Base-by-base conservation (phyloP, 2,329 filamentous ascomycete species). In the Furcasterigmium sp. region DNA sequence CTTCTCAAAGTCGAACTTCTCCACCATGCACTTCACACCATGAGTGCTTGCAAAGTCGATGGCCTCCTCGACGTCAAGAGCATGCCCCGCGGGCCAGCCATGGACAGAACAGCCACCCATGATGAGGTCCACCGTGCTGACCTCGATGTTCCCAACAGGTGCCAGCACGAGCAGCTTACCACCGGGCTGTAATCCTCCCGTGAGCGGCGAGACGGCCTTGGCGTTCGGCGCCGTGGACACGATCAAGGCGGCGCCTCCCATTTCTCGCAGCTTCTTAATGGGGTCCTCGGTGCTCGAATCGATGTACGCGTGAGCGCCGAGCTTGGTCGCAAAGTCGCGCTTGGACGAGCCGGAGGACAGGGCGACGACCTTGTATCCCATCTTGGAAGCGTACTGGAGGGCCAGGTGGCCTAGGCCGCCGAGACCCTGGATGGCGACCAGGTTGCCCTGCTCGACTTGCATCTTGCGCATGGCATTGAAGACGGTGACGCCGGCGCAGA, bases 371-470 rank as follows among this genome's bases (percentile, higher is more conserved):
- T 78, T 74, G 62, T 84, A 90, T 4, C 87, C 87, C 85, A 90
- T 88, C 62, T 81, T 80, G 39, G 69, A 70, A 4, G 85, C 85
- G 58, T 84, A 91, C 58, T 90, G 85, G 23, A 91, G 80, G 0
- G 85, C 87, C 23, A 91, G 61, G 60, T 91, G 87, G 3, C 87
- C 87, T 0, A 91, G 72, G 2, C 87, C 87, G 39, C 89, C 81
- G 4, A 91, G 70, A 11, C 85, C 87, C 48, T 91, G 80, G 18
- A 82, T 56, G 18, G 76, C 78, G 1, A 81, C 72, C 0, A 73
- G 47, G n/a, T 62, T 67, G 9, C 77, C 77, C 44, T 73, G 70
- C 52, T 71, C 65, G 36, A 80, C 63, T 18, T 67, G 56, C 49
- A 75, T 66, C 59, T 77, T 76, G 48, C 77, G 72, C 41, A 81